Percentiles rank a stretch among this genome's conserved stretches.
Conservation (phyloP, 2,329 filamentous ascomycete genomes). For the Stachybotrys echinatus region DNA sequence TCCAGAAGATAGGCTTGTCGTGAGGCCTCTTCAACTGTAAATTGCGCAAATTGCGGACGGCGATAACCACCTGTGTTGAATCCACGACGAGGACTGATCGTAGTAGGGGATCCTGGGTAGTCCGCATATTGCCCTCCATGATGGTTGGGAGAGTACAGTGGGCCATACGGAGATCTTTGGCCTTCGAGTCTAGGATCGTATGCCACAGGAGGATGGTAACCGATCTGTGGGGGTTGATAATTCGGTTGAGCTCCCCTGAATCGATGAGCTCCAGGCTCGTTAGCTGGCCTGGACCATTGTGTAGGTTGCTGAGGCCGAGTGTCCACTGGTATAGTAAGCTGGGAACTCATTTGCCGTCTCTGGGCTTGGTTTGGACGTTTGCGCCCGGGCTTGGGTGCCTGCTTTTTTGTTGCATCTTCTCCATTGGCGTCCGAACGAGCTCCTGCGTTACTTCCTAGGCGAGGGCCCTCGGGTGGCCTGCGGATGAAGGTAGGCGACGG, state of each 20-base stretch:
- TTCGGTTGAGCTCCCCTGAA: background rate
- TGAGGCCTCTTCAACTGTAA: constrained; percentile 38
- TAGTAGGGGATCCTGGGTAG: constrained; percentile 6
- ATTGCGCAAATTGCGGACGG: constrained; percentile 14
- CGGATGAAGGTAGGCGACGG: background rate
- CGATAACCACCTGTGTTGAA: constrained; percentile 2
- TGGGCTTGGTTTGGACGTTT: constrained; percentile 60
- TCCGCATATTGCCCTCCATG: constrained; percentile 7
- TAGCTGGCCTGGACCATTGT: background rate
- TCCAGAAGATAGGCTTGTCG: constrained; percentile 46
- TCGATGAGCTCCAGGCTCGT: background rate
- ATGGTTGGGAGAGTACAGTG: constrained; percentile 10
- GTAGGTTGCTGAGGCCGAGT: constrained; percentile 27
- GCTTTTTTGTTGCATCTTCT: background rate
- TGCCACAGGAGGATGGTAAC: background rate
- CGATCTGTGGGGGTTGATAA: background rate
- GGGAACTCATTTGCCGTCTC: constrained; percentile 56
- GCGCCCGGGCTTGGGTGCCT: constrained; percentile 24
- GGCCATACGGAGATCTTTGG: background rate
- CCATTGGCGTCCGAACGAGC: background rate
- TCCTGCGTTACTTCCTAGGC: constrained; percentile 2
- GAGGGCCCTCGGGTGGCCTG: background rate
- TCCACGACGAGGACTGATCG: constrained; percentile 18
- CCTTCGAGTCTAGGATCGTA: background rate
- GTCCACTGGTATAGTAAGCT: constrained; percentile 52